Conservation (phyloP, 2,329 filamentous ascomycete species). For the Setomelanomma holmii region DNA sequence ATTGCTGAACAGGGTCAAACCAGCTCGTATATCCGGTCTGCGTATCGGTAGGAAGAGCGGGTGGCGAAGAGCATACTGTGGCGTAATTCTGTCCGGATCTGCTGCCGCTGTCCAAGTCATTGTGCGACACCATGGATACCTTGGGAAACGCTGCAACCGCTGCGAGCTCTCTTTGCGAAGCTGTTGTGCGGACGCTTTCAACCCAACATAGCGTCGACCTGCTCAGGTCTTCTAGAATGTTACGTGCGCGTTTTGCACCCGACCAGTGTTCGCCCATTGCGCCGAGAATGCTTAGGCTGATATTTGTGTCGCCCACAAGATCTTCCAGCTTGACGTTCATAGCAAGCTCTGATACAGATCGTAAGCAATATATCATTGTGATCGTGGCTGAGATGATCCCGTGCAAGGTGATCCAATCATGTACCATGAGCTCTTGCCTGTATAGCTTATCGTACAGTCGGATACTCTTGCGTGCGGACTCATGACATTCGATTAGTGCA, state of each 20-base stretch:
- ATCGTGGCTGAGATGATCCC: slow-evolving; percentile 58
- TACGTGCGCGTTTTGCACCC: slow-evolving; percentile 57
- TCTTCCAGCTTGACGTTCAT: slow-evolving; percentile 47
- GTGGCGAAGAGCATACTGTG: background rate
- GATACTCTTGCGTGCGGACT: slow-evolving; percentile 53
- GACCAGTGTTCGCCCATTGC: slow-evolving; percentile 62
- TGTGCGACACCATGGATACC: background rate
- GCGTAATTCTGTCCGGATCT: background rate
- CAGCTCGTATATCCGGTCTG: background rate
- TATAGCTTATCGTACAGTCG: slow-evolving; percentile 55
- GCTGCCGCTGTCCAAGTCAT: background rate
- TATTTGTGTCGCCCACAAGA: slow-evolving; percentile 53
- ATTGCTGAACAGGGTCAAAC: background rate
- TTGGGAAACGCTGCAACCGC: no score
- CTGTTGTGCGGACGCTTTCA: background rate
- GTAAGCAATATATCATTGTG: slow-evolving; percentile 61
- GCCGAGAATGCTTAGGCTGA: slow-evolving; percentile 57
- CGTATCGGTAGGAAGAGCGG: background rate
- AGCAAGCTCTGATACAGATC: slow-evolving; percentile 54
- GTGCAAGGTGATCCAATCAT: slow-evolving; percentile 58
- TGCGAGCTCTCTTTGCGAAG: background rate
- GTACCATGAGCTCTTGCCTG: slow-evolving; percentile 49
- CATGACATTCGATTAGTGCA: slow-evolving; percentile 52
- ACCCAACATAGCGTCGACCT: slow-evolving; percentile 11
- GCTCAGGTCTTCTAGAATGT: slow-evolving; percentile 53